phyloP scores from a whole-genome alignment of 169 alveolate genomes.

The Plasmodium vinckei region DNA sequence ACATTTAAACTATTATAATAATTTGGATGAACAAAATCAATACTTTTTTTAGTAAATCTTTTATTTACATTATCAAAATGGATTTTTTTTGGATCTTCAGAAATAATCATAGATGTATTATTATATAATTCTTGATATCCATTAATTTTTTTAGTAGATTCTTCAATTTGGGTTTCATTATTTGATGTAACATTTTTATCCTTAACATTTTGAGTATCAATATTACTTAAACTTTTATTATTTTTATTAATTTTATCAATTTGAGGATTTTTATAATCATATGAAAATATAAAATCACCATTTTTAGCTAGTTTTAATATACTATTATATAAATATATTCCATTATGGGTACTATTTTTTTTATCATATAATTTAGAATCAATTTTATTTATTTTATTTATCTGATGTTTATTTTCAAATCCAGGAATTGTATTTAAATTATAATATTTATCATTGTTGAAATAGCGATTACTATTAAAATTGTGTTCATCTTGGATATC shows the following conservation, averaged over 20 bases:
- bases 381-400: slow-evolving; percentile 10
- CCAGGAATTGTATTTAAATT: neutral
- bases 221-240: too few species aligned
- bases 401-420: neutral
- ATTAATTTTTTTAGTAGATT: neutral
- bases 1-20: slow-evolving; percentile 32
- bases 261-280: slow-evolving; percentile 4
- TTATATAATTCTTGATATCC: slow-evolving; percentile 12
- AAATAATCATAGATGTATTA: neutral
- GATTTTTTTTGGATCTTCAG: neutral
- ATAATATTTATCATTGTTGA: neutral
- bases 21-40: slow-evolving; percentile 21
- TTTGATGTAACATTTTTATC: neutral
- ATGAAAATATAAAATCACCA: slow-evolving; percentile 24
- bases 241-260: neutral
- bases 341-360: neutral
- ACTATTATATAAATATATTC: slow-evolving; percentile 38
- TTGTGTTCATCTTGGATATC: neutral
- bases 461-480: neutral
- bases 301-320: slow-evolving; percentile 39
- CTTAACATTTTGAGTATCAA: too few species aligned
- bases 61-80: neutral
- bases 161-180: neutral
- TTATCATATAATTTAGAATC: slow-evolving; percentile 13
- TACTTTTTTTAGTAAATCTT: slow-evolving; percentile 4